Evolutionary conservation across 345 rosid species (phyloP).

Genomic region (Aquilaria malaccensis): DNA sequence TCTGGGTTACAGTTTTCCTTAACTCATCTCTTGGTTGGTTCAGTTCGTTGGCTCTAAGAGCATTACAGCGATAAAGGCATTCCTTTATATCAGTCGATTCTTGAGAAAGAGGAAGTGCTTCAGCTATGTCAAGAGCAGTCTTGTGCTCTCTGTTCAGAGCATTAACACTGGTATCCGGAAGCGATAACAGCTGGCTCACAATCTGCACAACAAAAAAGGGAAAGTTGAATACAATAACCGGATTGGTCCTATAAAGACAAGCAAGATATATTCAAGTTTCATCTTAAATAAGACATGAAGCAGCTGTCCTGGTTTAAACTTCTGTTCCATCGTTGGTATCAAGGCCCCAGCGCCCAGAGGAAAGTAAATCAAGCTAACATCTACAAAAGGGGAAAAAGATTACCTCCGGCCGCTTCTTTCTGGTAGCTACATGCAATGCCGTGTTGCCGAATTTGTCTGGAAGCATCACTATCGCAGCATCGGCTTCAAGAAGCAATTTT

Average conservation of each 20-base stretch:
- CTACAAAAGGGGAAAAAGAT: background rate
- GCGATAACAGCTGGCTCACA: slow-evolving; percentile 61
- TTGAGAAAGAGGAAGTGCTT: slow-evolving; percentile 75
- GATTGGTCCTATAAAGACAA: background rate
- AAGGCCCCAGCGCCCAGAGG: too few relatives aligned
- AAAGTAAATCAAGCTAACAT: background rate
- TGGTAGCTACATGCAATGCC: slow-evolving; percentile 89
- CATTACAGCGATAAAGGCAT: slow-evolving; percentile 62
- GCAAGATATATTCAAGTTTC: too few relatives aligned
- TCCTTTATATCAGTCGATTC: slow-evolving; percentile 72
- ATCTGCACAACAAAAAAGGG: slow-evolving; percentile 49
- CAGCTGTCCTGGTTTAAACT: too few relatives aligned
- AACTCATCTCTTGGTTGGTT: slow-evolving; percentile 95
- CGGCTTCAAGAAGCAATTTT: slow-evolving; percentile 78
- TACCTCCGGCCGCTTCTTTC: slow-evolving; percentile 90
- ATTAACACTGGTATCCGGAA: slow-evolving; percentile 84
- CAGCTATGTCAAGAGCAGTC: slow-evolving; percentile 95
- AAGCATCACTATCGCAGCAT: slow-evolving; percentile 93
- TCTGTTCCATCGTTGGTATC: too few relatives aligned
- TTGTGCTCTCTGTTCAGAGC: slow-evolving; percentile 83
- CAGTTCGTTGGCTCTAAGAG: slow-evolving; percentile 87
- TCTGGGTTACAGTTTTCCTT: slow-evolving; percentile 81
- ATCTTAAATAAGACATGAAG: too few relatives aligned
- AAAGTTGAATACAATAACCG: slow-evolving; percentile 4
- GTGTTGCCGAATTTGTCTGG: slow-evolving; percentile 92